Conservation (phyloP, 2,329 filamentous ascomycete species). For the Parasarocladium wereldwijsianum region DNA sequence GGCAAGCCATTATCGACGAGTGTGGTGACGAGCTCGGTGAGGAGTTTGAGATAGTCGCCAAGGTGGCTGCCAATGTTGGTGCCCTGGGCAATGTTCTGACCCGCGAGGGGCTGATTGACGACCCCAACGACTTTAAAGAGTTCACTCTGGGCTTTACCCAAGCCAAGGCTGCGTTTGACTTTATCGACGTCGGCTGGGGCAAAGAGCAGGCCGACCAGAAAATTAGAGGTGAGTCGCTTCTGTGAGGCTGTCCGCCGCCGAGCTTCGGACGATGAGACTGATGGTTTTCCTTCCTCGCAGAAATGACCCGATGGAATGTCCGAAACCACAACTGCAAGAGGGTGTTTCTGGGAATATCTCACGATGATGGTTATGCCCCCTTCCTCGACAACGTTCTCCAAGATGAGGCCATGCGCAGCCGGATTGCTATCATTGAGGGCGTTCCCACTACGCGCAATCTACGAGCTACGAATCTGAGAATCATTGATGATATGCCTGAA, state of each 20-base stretch:
- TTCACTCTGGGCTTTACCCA: constrained; percentile 48
- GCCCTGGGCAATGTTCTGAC: constrained; percentile 35
- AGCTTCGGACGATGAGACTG: constrained; percentile 6
- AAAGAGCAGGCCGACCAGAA: constrained; percentile 46
- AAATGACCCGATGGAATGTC: constrained; percentile 40
- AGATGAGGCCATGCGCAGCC: constrained; percentile 24
- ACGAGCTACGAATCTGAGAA: constrained; percentile 26
- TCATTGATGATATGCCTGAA: constrained; percentile 26
- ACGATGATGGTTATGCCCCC: constrained; percentile 44
- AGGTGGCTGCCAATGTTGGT: constrained; percentile 38
- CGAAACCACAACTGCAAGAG: constrained; percentile 47
- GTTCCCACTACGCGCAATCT: constrained; percentile 35
- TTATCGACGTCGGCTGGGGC: constrained; percentile 44
- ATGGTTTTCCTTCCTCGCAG: constrained; percentile 16
- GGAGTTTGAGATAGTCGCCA: constrained; percentile 38
- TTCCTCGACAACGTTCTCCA: constrained; percentile 40
- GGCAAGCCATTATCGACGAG: constrained; percentile 29
- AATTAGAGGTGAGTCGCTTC: constrained; percentile 35
- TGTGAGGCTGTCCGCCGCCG: neutral
- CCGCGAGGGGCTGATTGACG: constrained; percentile 29
- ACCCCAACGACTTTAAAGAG: constrained; percentile 31
- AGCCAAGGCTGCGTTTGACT: constrained; percentile 44
- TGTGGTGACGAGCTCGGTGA: constrained; percentile 27
- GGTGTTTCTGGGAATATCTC: constrained; percentile 45
- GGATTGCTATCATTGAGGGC: constrained; percentile 40